phyloP scores from a whole-genome alignment of 495 filamentous ascomycete genomes.

The Lasiosphaeria ovina region DNA sequence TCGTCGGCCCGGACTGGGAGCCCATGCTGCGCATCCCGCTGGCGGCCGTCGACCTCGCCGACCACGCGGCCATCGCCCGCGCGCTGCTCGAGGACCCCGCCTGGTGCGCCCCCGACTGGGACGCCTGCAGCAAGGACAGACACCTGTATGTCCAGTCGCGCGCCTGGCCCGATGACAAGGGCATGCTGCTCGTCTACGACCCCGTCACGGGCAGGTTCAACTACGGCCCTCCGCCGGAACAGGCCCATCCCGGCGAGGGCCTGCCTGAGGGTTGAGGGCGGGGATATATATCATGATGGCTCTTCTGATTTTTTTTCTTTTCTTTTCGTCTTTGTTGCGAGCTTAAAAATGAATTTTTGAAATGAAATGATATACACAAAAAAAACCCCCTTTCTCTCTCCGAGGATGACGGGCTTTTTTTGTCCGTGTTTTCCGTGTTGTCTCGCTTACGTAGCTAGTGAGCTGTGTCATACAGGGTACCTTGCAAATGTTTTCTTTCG shows the following conservation, averaged over 20 bases:
- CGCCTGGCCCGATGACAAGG: not conserved
- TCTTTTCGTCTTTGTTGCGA: too few species aligned
- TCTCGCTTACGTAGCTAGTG: too few species aligned
- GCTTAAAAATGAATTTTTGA: too few species aligned
- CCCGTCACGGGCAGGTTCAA: not conserved
- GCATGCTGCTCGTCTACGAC: not conserved
- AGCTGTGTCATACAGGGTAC: too few species aligned
- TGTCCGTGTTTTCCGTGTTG: too few species aligned
- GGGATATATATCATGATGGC: not conserved
- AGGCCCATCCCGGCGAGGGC: not conserved
- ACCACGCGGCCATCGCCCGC: slow-evolving; percentile 27
- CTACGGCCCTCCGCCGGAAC: not conserved
- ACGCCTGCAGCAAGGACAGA: not conserved
- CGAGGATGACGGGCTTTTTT: too few species aligned
- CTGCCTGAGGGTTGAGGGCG: not conserved
- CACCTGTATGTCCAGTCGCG: not conserved
- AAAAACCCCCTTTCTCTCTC: too few species aligned
- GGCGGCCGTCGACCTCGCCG: slow-evolving; percentile 22
- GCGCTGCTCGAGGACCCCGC: slow-evolving; percentile 37
- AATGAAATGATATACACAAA: too few species aligned
- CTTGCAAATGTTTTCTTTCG: too few species aligned
- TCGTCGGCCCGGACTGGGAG: slow-evolving; percentile 37
- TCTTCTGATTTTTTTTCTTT: too few species aligned
- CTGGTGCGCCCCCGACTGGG: slow-evolving; percentile 27
- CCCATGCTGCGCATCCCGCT: slow-evolving; percentile 35